Evolutionary conservation across 2,329 filamentous ascomycete genomes (phyloP).

Genomic region (Tolypocladium endophyticum): DNA sequence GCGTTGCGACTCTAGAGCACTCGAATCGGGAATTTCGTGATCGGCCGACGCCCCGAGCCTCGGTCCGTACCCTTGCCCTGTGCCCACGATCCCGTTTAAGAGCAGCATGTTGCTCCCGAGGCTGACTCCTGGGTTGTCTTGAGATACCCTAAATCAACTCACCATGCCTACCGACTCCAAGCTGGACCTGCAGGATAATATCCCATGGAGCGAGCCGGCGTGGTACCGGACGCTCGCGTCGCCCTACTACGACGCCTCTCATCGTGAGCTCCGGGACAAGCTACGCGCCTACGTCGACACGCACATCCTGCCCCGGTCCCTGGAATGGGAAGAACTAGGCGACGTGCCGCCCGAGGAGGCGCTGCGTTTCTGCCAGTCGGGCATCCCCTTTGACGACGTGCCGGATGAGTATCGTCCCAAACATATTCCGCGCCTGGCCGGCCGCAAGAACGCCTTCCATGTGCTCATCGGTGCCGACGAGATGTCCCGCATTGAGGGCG

Average conservation of each 20-base stretch:
- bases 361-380: slow-evolving; percentile 24
- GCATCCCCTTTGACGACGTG: slow-evolving; percentile 24
- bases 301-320: slow-evolving; percentile 44
- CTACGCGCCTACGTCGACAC: slow-evolving; percentile 50
- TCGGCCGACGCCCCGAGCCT: neutral
- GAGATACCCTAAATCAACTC: neutral
- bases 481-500: slow-evolving; percentile 40
- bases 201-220: slow-evolving; percentile 15
- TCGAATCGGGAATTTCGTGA: neutral
- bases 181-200: slow-evolving; percentile 7
- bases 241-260: slow-evolving; percentile 54
- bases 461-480: slow-evolving; percentile 46
- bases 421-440: slow-evolving; percentile 21
- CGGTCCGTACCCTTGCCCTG: neutral
- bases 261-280: slow-evolving; percentile 44
- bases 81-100: neutral
- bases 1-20: too few species aligned
- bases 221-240: slow-evolving; percentile 17
- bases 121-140: too few species aligned
- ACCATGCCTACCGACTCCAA: slow-evolving; percentile 7
- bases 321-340: slow-evolving; percentile 53
- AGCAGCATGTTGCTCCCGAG: neutral
- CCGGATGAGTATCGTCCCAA: slow-evolving; percentile 24
- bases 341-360: slow-evolving; percentile 34
- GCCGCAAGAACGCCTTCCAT: slow-evolving; percentile 47